Percentiles rank a stretch among this genome's conserved stretches.
Conservation (phyloP, 345 rosid species). For the Limnanthes douglasii region DNA sequence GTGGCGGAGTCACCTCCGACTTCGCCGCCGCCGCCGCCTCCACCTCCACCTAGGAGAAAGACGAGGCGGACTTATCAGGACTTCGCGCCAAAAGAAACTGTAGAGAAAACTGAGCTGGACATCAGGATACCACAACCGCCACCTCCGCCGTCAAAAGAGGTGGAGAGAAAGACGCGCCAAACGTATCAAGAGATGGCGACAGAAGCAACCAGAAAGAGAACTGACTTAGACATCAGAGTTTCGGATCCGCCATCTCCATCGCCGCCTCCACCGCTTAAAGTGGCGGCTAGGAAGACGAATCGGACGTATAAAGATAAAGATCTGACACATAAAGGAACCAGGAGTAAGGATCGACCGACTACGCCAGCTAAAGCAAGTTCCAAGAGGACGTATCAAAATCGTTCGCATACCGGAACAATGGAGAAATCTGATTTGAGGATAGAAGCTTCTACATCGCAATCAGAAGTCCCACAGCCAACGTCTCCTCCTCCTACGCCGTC, state of each 20-base stretch:
- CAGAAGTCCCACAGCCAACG: constrained; percentile 7
- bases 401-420: constrained; percentile 5
- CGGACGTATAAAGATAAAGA: no score
- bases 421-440: constrained; percentile 7
- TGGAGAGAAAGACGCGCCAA: constrained; percentile 17
- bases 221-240: constrained; percentile 2
- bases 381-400: constrained; percentile 13
- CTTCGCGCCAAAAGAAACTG: no score
- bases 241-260: constrained; percentile 8
- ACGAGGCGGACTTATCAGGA: no score
- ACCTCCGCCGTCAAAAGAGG: no score
- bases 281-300: no score
- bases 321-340: no score
- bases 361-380: constrained; percentile 11
- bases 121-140: no score
- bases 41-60: no score
- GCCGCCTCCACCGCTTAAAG: constrained; percentile 3
- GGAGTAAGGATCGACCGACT: no score
- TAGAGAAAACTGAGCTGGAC: no score
- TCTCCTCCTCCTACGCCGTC: constrained; percentile 15
- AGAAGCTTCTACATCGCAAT: not conserved
- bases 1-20: not conserved
- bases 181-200: constrained; percentile 13
- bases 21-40: constrained; percentile 1
- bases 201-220: not conserved